These are phyloP conservation scores for Rhododendron henanense DNA, from an alignment of 148 eudicot genomes.

Conservation along the genomic window DNA sequence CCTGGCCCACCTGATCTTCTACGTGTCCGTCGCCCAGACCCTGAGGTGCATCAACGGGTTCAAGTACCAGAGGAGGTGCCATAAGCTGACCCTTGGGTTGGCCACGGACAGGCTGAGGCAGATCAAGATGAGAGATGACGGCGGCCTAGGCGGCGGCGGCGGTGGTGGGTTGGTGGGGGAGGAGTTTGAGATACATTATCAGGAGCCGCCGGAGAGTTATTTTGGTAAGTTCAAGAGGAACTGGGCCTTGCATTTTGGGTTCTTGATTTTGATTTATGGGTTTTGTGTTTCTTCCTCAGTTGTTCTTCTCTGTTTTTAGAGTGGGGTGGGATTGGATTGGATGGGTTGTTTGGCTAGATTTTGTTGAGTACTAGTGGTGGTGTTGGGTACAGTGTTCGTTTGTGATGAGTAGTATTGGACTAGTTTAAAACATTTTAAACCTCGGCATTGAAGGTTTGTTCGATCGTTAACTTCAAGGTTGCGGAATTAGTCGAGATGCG, in stretches of 20 bases:
- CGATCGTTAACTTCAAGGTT: too few species aligned
- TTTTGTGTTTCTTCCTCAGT: constrained; percentile 90
- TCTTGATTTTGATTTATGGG: constrained; percentile 75
- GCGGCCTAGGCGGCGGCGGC: constrained; percentile 1
- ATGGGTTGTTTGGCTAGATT: not conserved
- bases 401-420: not conserved
- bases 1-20: constrained; percentile 72
- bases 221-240: constrained; percentile 98
- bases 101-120: constrained; percentile 78
- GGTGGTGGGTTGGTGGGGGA: constrained; percentile 30
- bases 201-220: constrained; percentile 92
- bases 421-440: too few species aligned
- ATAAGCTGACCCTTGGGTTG: constrained; percentile 81
- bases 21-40: constrained; percentile 90
- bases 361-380: not conserved
- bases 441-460: too few species aligned
- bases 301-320: constrained; percentile 78
- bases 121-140: constrained; percentile 32
- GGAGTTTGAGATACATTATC: constrained; percentile 78
- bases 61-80: constrained; percentile 72
- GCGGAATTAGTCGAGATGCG: too few species aligned
- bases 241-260: constrained; percentile 95
- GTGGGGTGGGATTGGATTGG: too few species aligned
- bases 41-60: constrained; percentile 80
- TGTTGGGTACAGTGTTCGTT: not conserved